These are phyloP conservation scores for Penicillium occitanis DNA, from an alignment of 2,329 filamentous ascomycete genomes.

Conservation along the genomic window DNA sequence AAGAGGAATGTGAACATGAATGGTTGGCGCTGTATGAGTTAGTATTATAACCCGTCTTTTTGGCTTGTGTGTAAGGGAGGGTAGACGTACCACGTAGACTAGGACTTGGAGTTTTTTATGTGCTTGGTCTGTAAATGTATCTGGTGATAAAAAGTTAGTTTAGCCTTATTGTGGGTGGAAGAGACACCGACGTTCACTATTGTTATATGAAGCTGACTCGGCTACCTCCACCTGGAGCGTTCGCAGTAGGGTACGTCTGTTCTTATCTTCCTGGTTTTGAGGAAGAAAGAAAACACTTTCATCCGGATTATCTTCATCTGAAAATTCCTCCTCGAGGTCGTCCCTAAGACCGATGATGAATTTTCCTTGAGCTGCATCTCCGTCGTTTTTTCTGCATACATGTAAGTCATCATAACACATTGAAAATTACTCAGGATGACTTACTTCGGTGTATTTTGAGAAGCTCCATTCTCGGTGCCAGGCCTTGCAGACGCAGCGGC, in stretches of 20 bases:
- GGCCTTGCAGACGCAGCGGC: constrained; percentile 24
- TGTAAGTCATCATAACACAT: neutral
- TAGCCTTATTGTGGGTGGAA: neutral
- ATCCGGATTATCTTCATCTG: constrained; percentile 35
- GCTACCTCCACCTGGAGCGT: constrained; percentile 37
- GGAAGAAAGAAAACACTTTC: constrained; percentile 25
- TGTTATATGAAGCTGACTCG: constrained; percentile 13
- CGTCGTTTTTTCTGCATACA: constrained; percentile 11
- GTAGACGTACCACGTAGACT: constrained; percentile 42
- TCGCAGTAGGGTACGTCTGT: constrained; percentile 37
- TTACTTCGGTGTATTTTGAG: constrained; percentile 11
- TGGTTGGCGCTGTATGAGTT: constrained; percentile 41
- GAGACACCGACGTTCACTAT: constrained; percentile 16
- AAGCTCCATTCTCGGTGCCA: neutral
- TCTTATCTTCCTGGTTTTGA: constrained; percentile 26
- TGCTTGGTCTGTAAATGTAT: constrained; percentile 4
- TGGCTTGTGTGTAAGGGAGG: no score
- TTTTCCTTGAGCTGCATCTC: constrained; percentile 29
- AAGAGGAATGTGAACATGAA: constrained; percentile 55
- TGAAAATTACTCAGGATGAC: neutral
- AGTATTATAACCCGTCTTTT: neutral
- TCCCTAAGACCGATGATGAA: constrained; percentile 48
- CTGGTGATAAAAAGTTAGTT: neutral
- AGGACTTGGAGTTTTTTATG: constrained; percentile 38
- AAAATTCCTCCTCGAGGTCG: constrained; percentile 40